These are phyloP conservation scores for Aurantiochytrium sp. DNA, from an alignment of 108 stramenopile genomes.

Conservation along the genomic window DNA sequence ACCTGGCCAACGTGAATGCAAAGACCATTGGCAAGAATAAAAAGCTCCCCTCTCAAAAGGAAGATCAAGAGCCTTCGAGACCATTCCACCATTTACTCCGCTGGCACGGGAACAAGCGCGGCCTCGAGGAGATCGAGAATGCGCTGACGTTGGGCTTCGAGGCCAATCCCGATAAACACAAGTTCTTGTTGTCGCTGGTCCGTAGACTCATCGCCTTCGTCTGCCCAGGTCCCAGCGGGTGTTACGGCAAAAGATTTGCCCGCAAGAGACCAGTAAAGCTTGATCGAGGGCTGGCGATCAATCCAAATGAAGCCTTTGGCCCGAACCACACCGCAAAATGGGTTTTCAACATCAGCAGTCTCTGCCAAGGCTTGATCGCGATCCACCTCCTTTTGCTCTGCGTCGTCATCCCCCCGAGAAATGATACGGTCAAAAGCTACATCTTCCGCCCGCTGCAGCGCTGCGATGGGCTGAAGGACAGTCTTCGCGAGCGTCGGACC, in stretches of 20 bases:
- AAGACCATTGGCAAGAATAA: too few species aligned
- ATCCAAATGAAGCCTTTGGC: not conserved
- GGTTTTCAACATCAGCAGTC: not conserved
- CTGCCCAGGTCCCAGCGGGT: not conserved
- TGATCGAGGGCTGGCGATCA: not conserved
- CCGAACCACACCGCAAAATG: not conserved
- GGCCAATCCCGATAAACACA: not conserved
- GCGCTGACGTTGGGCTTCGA: not conserved
- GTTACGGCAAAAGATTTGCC: not conserved
- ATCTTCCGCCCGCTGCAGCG: not conserved
- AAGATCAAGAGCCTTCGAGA: too few species aligned
- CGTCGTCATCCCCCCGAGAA: too few species aligned
- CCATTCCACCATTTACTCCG: too few species aligned
- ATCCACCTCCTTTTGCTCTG: too few species aligned
- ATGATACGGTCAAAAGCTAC: not conserved
- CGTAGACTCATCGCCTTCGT: too few species aligned
- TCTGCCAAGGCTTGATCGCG: too few species aligned
- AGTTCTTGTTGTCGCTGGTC: not conserved
- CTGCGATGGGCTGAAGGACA: not conserved
- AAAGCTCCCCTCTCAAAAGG: too few species aligned
- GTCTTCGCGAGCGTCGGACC: not conserved
- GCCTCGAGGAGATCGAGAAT: not conserved
- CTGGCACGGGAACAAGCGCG: not conserved
- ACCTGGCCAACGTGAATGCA: too few species aligned
- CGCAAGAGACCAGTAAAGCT: slow-evolving; percentile 10